These are phyloP conservation scores for Sphagnum fallax DNA, from an alignment of 228 moss, liverwort and hornwort genomes.

Conservation along the genomic window DNA sequence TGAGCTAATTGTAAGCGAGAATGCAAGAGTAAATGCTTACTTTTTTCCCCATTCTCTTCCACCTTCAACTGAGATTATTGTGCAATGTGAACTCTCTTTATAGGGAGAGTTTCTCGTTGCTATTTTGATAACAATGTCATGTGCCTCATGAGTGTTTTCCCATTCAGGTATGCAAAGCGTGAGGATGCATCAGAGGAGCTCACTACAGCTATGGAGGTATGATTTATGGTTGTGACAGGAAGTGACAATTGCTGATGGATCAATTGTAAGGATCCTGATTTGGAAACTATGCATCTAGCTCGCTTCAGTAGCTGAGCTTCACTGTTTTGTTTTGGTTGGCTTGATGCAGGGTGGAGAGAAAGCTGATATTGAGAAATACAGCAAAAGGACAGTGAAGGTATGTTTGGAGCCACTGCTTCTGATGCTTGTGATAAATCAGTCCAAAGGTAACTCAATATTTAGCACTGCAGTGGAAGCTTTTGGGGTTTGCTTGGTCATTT, in stretches of 20 bases:
- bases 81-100: too few relatives aligned
- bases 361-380: slow-evolving; percentile 89
- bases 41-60: too few relatives aligned
- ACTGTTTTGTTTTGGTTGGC: not conserved
- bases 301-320: not conserved
- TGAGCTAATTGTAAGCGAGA: not conserved
- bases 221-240: not conserved
- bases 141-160: too few relatives aligned
- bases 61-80: too few relatives aligned
- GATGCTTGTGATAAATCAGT: not conserved
- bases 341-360: slow-evolving; percentile 62
- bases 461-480: not conserved
- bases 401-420: not conserved
- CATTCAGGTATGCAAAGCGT: slow-evolving; percentile 59
- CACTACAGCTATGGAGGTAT: slow-evolving; percentile 65
- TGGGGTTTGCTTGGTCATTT: not conserved
- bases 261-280: not conserved
- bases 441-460: too few relatives aligned
- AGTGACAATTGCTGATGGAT: not conserved
- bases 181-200: slow-evolving; percentile 82
- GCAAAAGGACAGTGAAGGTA: slow-evolving; percentile 96
- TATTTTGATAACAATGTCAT: too few relatives aligned
- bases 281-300: not conserved
- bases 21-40: too few relatives aligned
- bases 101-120: too few relatives aligned